phyloP scores from a whole-genome alignment of 2,329 filamentous ascomycete genomes.

The Incumbomyces delicatus region DNA sequence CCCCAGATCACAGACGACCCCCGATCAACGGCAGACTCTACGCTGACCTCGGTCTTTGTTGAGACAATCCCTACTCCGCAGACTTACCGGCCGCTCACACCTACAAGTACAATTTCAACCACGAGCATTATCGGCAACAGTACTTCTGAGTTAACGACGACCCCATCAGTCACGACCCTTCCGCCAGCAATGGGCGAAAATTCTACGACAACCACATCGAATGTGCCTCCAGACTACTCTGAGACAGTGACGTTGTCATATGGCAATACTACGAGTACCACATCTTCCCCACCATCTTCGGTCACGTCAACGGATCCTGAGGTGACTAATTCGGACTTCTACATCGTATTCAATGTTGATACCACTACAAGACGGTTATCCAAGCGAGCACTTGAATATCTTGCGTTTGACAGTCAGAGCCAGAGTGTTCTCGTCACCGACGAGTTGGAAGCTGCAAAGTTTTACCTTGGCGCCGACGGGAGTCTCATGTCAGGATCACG shows the following conservation, averaged over 20 bases:
- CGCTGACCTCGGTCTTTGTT: slow-evolving; percentile 9
- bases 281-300: not conserved
- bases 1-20: slow-evolving; percentile 17
- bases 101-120: slow-evolving; percentile 6
- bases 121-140: slow-evolving; percentile 43
- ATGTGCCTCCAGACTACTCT: slow-evolving; percentile 1
- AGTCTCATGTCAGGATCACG: slow-evolving; percentile 5
- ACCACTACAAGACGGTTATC: not conserved
- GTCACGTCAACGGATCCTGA: not conserved
- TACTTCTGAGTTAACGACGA: slow-evolving; percentile 43
- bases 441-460: slow-evolving; percentile 9
- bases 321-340: slow-evolving; percentile 1
- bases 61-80: slow-evolving; percentile 12
- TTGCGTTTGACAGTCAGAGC: slow-evolving; percentile 10
- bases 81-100: slow-evolving; percentile 9
- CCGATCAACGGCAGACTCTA: slow-evolving; percentile 6
- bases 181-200: slow-evolving; percentile 5
- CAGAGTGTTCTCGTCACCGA: slow-evolving; percentile 7
- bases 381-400: slow-evolving; percentile 13
- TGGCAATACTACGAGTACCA: not conserved
- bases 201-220: not conserved
- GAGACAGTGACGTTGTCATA: not conserved
- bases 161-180: not conserved
- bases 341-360: slow-evolving; percentile 1
- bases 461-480: slow-evolving; percentile 11